Evolutionary conservation across 1,139 yeast genomes (phyloP).

Genomic region (Debaryomyces coudertii): DNA sequence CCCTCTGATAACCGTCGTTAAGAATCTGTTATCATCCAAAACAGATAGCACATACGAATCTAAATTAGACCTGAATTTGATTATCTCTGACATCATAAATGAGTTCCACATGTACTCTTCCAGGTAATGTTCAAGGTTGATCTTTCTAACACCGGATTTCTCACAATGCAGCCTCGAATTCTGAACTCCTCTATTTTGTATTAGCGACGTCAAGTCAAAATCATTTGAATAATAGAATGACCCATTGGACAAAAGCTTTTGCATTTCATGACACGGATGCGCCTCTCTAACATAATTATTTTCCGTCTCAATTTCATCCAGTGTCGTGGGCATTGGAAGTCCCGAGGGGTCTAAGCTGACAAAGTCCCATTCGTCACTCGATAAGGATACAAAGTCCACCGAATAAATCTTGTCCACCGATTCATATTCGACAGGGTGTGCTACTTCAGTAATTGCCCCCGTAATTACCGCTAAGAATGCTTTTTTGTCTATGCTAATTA

Average conservation of each 20-base stretch:
- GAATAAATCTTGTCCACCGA: constrained; percentile 77
- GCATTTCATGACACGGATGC: constrained; percentile 84
- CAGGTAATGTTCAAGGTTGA: constrained; percentile 56
- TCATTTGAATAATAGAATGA: constrained; percentile 91
- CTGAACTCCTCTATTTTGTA: constrained; percentile 71
- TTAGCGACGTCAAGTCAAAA: constrained; percentile 82
- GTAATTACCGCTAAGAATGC: constrained; percentile 81
- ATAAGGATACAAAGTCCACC: constrained; percentile 83
- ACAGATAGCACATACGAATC: constrained; percentile 58
- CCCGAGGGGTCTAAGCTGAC: constrained; percentile 67
- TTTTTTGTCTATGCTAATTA: constrained; percentile 68
- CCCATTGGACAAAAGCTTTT: constrained; percentile 80
- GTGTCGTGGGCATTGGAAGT: constrained; percentile 40
- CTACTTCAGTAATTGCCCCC: constrained; percentile 71
- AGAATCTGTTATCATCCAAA: constrained; percentile 74
- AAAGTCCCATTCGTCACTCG: constrained; percentile 78
- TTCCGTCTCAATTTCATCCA: constrained; percentile 23
- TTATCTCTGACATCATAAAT: constrained; percentile 83
- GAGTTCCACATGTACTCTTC: constrained; percentile 97
- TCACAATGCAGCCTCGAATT: constrained; percentile 33
- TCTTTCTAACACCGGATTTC: constrained; percentile 20
- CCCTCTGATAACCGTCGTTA: constrained; percentile 92
- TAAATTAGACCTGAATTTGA: constrained; percentile 71
- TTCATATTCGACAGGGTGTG: constrained; percentile 79
- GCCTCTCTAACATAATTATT: constrained; percentile 39